Percentiles rank a stretch among this genome's conserved stretches.
Evolutionary conservation across 2,329 filamentous ascomycete species (phyloP).

Genomic region (Aspergillus texensis): DNA sequence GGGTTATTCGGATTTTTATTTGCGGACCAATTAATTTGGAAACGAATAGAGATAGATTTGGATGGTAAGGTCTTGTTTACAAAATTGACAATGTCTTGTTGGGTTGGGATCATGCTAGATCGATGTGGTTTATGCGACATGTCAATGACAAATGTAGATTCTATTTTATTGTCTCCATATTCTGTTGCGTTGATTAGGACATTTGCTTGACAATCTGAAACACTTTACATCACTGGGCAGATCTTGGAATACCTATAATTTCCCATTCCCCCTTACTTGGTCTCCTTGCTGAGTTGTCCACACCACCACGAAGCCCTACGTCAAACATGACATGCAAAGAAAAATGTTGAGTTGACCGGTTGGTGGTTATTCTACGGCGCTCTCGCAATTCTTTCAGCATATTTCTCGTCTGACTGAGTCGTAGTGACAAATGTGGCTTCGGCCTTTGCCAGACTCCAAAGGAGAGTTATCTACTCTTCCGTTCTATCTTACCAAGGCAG

Average conservation of each 20-base stretch:
- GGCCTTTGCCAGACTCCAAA: not conserved
- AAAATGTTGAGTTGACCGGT: not conserved
- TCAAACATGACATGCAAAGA: not conserved
- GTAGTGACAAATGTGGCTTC: not conserved
- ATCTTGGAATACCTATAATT: not conserved
- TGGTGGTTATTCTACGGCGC: not conserved
- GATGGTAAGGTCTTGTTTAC: no score
- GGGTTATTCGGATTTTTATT: not conserved
- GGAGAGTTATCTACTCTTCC: no score
- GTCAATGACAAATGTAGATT: not conserved
- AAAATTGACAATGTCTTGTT: no score
- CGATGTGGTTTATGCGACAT: not conserved
- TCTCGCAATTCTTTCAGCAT: not conserved
- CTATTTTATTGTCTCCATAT: not conserved
- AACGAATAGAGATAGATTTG: not conserved
- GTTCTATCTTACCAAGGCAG: not conserved
- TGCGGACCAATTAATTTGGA: not conserved
- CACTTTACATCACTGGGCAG: not conserved
- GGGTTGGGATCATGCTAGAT: no score
- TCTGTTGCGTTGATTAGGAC: not conserved
- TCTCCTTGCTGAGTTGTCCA: not conserved
- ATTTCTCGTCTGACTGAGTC: not conserved
- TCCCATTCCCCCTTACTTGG: not conserved
- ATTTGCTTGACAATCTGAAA: not conserved
- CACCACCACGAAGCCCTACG: not conserved